Conservation (phyloP, 352 stramenopile genomes). For the Halophytophthora polymorphica region DNA sequence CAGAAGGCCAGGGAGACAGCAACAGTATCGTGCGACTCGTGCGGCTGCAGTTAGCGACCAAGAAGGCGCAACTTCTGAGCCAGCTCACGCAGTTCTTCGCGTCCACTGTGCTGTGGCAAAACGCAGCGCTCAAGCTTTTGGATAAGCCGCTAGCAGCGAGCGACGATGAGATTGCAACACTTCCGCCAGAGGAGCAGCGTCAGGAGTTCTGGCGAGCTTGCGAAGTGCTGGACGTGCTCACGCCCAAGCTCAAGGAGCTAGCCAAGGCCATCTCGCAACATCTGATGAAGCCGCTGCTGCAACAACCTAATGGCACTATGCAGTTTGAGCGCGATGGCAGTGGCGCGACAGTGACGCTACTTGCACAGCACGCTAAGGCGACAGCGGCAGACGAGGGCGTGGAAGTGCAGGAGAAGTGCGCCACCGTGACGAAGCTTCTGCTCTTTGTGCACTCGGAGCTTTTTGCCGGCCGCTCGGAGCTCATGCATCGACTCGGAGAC, state of each 20-base stretch:
- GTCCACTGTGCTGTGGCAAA: slow-evolving; percentile 38
- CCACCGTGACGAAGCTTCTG: slow-evolving; percentile 46
- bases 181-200: slow-evolving; percentile 18
- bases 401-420: slow-evolving; percentile 33
- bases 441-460: slow-evolving; percentile 55
- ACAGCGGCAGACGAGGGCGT: slow-evolving; percentile 20
- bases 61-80: slow-evolving; percentile 50
- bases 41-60: slow-evolving; percentile 44
- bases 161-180: not conserved
- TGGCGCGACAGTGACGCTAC: slow-evolving; percentile 22
- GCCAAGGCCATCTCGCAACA: slow-evolving; percentile 45
- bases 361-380: slow-evolving; percentile 5
- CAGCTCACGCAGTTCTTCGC: slow-evolving; percentile 47
- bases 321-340: slow-evolving; percentile 24
- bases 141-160: slow-evolving; percentile 3
- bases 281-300: slow-evolving; percentile 55
- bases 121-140: slow-evolving; percentile 33
- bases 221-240: slow-evolving; percentile 40
- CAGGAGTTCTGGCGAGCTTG: slow-evolving; percentile 59
- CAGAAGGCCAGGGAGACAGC: slow-evolving; percentile 9
- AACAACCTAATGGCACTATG: slow-evolving; percentile 12
- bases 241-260: slow-evolving; percentile 46
- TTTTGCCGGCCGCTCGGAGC: slow-evolving; percentile 31
- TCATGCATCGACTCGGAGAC: slow-evolving; percentile 52
- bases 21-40: slow-evolving; percentile 40